These are phyloP conservation scores for Hyphopichia fennica DNA, from an alignment of 1,139 yeast genomes.

Conservation along the genomic window DNA sequence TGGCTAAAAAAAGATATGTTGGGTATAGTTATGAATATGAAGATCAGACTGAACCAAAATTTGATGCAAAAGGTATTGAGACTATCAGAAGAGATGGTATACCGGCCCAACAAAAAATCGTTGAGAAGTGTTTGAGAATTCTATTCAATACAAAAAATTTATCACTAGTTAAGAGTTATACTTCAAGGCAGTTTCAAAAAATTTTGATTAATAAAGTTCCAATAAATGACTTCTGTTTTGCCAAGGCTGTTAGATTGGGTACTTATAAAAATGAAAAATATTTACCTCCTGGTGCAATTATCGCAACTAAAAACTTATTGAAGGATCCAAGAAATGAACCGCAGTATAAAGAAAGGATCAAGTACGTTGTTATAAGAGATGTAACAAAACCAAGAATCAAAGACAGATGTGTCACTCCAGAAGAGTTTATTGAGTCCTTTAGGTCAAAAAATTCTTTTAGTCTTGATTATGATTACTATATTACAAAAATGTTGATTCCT, in stretches of 20 bases:
- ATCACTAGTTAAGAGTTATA: conserved; percentile 65
- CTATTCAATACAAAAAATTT: conserved; percentile 74
- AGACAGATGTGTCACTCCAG: conserved; percentile 82
- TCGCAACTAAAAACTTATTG: conserved; percentile 62
- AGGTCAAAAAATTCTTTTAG: conserved; percentile 33
- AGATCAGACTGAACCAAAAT: conserved; percentile 56
- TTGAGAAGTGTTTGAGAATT: conserved; percentile 65
- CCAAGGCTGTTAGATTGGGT: conserved; percentile 86
- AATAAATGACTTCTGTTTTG: conserved; percentile 84
- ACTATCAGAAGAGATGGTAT: conserved; percentile 93
- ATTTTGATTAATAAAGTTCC: conserved; percentile 62
- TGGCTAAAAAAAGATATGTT: conserved; percentile 88
- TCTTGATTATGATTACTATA: conserved; percentile 83
- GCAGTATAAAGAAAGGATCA: conserved; percentile 85
- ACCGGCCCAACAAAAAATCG: conserved; percentile 85
- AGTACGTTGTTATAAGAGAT: conserved; percentile 78
- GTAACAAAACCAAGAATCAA: conserved; percentile 62
- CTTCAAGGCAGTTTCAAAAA: conserved; percentile 64
- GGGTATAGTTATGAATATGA: conserved; percentile 71
- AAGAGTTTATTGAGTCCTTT: conserved; percentile 54
- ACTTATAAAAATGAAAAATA: conserved; percentile 68
- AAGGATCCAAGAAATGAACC: conserved; percentile 77
- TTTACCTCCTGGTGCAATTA: conserved; percentile 89
- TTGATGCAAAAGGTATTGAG: conserved; percentile 96
- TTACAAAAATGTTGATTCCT: conserved; percentile 78